Conservation (phyloP, 805 yeast species). For the Saccharomyces paradoxus region DNA sequence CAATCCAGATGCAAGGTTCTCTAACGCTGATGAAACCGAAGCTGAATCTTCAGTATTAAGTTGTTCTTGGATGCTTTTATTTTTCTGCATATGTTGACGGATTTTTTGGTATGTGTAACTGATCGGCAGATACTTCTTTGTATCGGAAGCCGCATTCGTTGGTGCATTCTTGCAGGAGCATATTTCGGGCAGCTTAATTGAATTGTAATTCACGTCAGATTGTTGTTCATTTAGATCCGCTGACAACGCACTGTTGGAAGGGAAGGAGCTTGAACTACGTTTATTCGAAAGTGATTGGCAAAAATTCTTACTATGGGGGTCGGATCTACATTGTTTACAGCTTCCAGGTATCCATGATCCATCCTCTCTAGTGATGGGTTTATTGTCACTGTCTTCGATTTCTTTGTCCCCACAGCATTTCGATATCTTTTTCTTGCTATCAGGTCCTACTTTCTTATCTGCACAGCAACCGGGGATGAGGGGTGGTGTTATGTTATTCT, state of each 20-base stretch:
- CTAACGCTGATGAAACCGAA: slow-evolving; percentile 1
- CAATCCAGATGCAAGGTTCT: slow-evolving; percentile 4
- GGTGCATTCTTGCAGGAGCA: background rate
- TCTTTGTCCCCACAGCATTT: background rate
- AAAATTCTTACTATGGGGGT: background rate
- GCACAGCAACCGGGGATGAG: background rate
- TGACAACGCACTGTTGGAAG: background rate
- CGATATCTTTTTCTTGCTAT: background rate
- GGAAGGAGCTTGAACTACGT: background rate
- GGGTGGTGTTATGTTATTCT: background rate
- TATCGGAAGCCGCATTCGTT: background rate
- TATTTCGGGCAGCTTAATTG: background rate
- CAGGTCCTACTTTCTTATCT: background rate
- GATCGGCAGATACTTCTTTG: slow-evolving; percentile 58
- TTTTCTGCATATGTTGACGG: slow-evolving; percentile 59
- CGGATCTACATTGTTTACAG: background rate
- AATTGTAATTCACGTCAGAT: background rate
- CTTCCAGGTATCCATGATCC: background rate
- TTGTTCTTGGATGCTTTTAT: background rate
- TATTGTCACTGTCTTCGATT: background rate
- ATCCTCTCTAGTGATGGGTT: background rate
- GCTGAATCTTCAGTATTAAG: background rate
- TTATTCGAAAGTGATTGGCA: background rate
- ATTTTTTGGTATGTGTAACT: slow-evolving; percentile 85
- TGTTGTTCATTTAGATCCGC: background rate